Evolutionary conservation across 352 stramenopile species (phyloP).

Genomic region (Pythium vanterpoolii): DNA sequence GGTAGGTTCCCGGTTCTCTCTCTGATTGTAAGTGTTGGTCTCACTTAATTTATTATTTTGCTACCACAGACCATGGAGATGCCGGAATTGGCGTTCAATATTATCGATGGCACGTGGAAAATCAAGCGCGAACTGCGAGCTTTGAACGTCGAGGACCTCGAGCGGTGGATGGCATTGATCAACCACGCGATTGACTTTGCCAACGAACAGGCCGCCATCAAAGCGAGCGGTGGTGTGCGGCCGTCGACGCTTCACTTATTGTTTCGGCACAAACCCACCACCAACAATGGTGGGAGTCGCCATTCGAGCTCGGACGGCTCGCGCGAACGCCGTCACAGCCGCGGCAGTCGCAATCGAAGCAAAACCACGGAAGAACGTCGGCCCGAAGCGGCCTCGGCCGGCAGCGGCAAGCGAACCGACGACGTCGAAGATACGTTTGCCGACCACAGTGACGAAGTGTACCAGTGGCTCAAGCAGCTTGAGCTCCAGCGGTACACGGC

Average conservation of each 20-base stretch:
- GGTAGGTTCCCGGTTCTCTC: constrained; percentile 1
- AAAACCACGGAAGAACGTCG: constrained; percentile 17
- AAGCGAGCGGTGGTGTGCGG: constrained; percentile 3
- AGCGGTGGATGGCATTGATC: constrained; percentile 68
- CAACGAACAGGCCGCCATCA: constrained; percentile 35
- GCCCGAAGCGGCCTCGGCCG: constrained; percentile 12
- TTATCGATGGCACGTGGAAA: constrained; percentile 76
- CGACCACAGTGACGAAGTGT: constrained; percentile 65
- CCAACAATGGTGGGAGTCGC: constrained; percentile 34
- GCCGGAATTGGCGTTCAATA: constrained; percentile 73
- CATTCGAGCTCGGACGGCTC: constrained; percentile 7
- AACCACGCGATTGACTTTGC: constrained; percentile 77
- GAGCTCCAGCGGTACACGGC: constrained; percentile 52
- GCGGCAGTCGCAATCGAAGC: neutral
- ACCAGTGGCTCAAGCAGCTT: constrained; percentile 66
- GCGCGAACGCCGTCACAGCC: neutral
- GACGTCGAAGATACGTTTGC: constrained; percentile 36
- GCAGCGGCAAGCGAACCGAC: constrained; percentile 22
- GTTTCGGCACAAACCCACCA: neutral
- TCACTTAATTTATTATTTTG: neutral
- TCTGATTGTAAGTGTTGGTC: neutral
- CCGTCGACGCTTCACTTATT: neutral
- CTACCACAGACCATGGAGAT: constrained; percentile 65
- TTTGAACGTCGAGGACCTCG: constrained; percentile 51
- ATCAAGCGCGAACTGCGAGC: constrained; percentile 80